Conservation (phyloP, 2,329 filamentous ascomycete species). For the Cytospora paraplurivora region DNA sequence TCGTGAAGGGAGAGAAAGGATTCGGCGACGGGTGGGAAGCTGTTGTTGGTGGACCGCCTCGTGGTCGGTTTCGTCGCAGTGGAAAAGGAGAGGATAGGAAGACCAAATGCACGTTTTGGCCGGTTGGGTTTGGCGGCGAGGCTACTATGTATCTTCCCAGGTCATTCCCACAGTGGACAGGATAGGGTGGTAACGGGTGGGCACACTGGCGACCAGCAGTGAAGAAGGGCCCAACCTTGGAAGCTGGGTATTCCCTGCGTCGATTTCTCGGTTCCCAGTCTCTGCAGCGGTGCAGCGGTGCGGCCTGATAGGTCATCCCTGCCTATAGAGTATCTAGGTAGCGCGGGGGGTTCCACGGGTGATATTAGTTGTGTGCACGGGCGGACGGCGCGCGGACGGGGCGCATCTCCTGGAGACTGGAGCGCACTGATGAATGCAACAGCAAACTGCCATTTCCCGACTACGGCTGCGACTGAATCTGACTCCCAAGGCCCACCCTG, state of each 20-base stretch:
- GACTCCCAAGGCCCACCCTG: background rate
- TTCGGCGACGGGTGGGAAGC: constrained; percentile 7
- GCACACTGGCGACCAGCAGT: constrained; percentile 6
- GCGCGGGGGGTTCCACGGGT: background rate
- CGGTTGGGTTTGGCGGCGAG: constrained; percentile 23
- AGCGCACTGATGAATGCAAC: background rate
- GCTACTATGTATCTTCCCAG: constrained; percentile 23
- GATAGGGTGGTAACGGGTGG: constrained; percentile 15
- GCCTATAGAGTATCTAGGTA: background rate
- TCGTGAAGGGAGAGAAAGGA: constrained; percentile 2
- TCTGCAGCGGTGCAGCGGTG: background rate
- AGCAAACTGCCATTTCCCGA: background rate
- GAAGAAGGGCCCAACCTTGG: constrained; percentile 6
- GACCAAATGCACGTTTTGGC: constrained; percentile 13
- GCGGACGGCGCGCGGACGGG: background rate
- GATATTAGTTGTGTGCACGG: constrained; percentile 10
- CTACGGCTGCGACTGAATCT: background rate
- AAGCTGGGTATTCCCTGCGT: background rate
- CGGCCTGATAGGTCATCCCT: constrained; percentile 15
- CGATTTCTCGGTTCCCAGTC: constrained; percentile 17
- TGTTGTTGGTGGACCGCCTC: constrained; percentile 16
- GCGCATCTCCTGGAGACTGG: constrained; percentile 22
- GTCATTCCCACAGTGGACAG: constrained; percentile 23
- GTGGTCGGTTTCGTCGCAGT: constrained; percentile 17
- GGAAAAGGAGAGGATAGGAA: constrained; percentile 21